A percentile compares a stretch with the other conserved stretches of the same genome.
These are phyloP conservation scores for Daldinia bambusicola DNA, from an alignment of 495 filamentous ascomycete species.

Conservation along the genomic window DNA sequence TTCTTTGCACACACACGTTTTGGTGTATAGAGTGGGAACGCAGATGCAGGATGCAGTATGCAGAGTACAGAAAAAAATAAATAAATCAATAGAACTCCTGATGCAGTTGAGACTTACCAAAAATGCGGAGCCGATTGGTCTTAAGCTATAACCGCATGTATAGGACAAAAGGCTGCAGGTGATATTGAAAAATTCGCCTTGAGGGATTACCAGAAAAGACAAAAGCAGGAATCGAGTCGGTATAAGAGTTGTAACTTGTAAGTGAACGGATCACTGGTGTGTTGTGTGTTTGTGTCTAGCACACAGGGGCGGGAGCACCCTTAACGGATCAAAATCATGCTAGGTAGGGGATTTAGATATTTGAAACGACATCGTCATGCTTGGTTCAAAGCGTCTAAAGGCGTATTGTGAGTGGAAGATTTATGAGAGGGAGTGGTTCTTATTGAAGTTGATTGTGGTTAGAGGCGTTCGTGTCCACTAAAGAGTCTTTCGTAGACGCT, in stretches of 20 bases:
- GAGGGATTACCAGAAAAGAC: conserved; percentile 15
- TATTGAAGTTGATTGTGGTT: conserved; percentile 19
- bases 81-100: conserved; percentile 32
- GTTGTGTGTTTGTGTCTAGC: conserved; percentile 9
- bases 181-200: conserved; percentile 28
- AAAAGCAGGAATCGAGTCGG: conserved; percentile 11
- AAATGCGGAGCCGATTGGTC: conserved; percentile 17
- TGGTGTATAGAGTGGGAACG: too few relatives aligned
- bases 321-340: conserved; percentile 18
- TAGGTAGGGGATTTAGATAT: conserved; percentile 28
- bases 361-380: conserved; percentile 42
- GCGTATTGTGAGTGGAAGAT: conserved; percentile 38
- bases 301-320: conserved; percentile 14
- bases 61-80: conserved; percentile 9
- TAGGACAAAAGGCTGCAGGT: conserved; percentile 24
- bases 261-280: conserved; percentile 4
- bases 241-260: conserved; percentile 6
- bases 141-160: conserved; percentile 19
- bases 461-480: conserved; percentile 31
- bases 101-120: conserved; percentile 16
- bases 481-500: conserved; percentile 7
- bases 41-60: too few relatives aligned
- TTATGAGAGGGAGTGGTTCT: conserved; percentile 13
- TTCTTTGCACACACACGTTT: neutral
- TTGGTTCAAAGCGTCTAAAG: conserved; percentile 44